These are phyloP conservation scores for Fraxinus quadrangulata DNA, from an alignment of 257 asterid species.

Conservation along the genomic window DNA sequence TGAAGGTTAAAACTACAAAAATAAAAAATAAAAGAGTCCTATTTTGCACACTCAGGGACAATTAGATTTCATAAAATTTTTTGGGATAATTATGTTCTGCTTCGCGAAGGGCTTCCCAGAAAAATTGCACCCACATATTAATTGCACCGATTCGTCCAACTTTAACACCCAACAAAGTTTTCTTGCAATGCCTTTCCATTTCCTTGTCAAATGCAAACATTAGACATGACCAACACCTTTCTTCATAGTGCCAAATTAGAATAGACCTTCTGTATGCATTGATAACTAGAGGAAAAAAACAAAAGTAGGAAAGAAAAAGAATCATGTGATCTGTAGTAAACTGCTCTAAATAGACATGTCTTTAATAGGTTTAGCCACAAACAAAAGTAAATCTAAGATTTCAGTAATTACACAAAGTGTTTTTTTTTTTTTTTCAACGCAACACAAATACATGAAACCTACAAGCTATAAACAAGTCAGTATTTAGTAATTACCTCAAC, in stretches of 20 bases:
- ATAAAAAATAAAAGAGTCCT: neutral
- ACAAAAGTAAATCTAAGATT: neutral
- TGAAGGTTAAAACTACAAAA: neutral
- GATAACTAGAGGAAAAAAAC: neutral
- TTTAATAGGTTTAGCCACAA: neutral
- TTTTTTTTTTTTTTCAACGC: neutral
- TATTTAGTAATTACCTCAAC: neutral
- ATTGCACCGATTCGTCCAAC: neutral
- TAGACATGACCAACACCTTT: neutral
- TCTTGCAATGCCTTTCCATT: neutral
- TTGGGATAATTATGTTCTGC: neutral
- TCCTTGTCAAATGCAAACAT: neutral
- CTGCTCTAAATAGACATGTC: neutral
- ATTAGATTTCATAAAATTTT: neutral
- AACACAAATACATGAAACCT: neutral
- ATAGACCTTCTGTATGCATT: neutral
- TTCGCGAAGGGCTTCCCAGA: neutral
- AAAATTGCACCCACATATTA: neutral
- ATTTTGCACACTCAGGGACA: neutral
- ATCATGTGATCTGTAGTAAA: neutral
- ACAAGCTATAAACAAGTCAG: neutral
- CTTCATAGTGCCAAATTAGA: neutral
- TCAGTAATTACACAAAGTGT: neutral
- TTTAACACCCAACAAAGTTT: neutral
- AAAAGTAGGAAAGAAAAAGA: neutral